Base-by-base conservation (phyloP, 2,329 filamentous ascomycete species). In the Furcasterigmium sp. region DNA sequence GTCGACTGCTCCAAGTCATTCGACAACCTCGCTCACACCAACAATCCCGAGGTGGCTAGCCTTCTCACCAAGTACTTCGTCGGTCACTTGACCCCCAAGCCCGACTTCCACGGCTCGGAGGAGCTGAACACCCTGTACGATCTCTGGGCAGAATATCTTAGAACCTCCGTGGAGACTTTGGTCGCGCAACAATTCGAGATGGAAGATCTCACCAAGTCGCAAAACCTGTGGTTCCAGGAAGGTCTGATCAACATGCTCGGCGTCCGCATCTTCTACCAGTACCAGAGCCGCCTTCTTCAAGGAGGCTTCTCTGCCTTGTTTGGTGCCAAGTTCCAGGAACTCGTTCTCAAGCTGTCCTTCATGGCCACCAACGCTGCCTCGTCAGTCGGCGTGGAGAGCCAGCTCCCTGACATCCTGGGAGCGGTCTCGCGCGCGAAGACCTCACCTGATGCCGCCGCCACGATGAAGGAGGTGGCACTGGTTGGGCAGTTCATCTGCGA, bases 51-150 rank as follows among this genome's bases (percentile, higher is more conserved):
- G 50, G 73, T 77, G 0, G 61, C 65, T 5, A 75, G 70, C 51
- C 62, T 78, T 2, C 53, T 78, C 4, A 73, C 72, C 1, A 75
- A 75, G 34, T 78, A 78, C 51, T 76, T 76, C 42, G 67, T 77
- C 8, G 73, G 73, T 0, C 69, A 76, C 19, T 50, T 77, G 25
- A 40, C 38, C 14, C 38, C 38, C 25, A 29, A 40, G 38, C 38
- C 38, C 25, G 26, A 28, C 25, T 40, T 39, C 37, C 37, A 25
- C 37, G 23, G 25, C 23, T 26, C 37, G 15, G 37, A 62, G 1
- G 72, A 75, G 8, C 56, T 77, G 15, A 62, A 63, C 2, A 54
- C 56, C 8, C 52, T 77, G 1, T 72, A 76, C 42, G 69, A 74
- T 47, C 61, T 75, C 7, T 78, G 73, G 72, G 57, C 67, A 0